These are phyloP conservation scores for Carex cristatella DNA, from an alignment of 176 grass and related monocot genomes.

Conservation along the genomic window DNA sequence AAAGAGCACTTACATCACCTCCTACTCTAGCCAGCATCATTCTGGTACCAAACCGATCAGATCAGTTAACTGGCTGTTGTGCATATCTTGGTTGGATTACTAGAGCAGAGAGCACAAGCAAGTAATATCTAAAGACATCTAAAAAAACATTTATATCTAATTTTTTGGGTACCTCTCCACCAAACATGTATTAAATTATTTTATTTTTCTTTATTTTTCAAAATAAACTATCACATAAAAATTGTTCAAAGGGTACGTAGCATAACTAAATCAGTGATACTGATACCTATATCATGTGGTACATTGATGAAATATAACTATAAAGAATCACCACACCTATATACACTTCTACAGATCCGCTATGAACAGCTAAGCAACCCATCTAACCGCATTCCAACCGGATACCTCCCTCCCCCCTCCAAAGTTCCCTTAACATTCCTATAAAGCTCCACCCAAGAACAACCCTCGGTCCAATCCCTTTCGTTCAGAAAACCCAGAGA, in stretches of 20 bases:
- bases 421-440: constrained; percentile 58
- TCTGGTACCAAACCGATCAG: not conserved
- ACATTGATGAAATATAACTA: not conserved
- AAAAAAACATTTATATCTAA: not conserved
- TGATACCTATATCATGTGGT: constrained; percentile 13
- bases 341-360: constrained; percentile 7
- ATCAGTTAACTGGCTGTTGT: not conserved
- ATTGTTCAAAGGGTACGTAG: not conserved
- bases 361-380: constrained; percentile 69
- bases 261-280: constrained; percentile 1
- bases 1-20: no score
- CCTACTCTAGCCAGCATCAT: not conserved
- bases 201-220: not conserved
- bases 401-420: constrained; percentile 28
- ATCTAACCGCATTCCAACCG: constrained; percentile 34
- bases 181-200: not conserved
- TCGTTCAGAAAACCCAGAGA: constrained; percentile 55
- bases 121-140: not conserved
- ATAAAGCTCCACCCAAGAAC: constrained; percentile 87
- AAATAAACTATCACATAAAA: not conserved
- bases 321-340: not conserved
- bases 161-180: not conserved
- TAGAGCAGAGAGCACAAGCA: not conserved
- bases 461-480: constrained; percentile 34
- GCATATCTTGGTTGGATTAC: not conserved